Evolutionary conservation across 2,329 filamentous ascomycete genomes (phyloP), one percentile per base, ranked within the genome.

Genomic region (Cyphellophora attinorum): DNA sequence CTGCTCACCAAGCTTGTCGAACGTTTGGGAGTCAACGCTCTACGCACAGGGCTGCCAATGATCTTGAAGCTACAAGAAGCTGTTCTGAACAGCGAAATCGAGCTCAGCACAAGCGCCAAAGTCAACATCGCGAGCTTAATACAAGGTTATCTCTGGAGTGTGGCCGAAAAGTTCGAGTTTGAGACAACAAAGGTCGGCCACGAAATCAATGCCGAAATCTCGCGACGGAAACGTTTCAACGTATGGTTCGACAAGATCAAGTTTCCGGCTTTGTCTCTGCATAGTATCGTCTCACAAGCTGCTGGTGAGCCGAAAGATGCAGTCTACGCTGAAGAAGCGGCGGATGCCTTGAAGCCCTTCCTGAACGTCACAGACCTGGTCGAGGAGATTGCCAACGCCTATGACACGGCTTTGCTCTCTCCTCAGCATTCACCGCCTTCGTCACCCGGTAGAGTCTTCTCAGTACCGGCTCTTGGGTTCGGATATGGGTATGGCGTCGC

Each of bases 31-130:
- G 76, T 94, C 33, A 94, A 95, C 53, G 81, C 85, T 11, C 73
- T 73, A 4, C 74, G 80, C 38, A 81, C 74, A 49, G 85, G 86
- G 1, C 59, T 95, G 23, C 85, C 88, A 2, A 94, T 95, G 86
- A 72, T 94, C 8, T 77, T 93, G 56, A 75, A 81, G 29, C 69
- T 96, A 2, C 88, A 95, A 55, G 85, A 93, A 50, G 85, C 91
- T 43, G 81, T 91, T 31, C 45, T 53, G 4, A 57, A 52, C 6
- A 41, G 39, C 12, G 38, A 46, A 11, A 29, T 11, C 19, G 71
- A 74, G 5, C 66, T 78, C 3, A 71, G 72, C 15, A 76, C 81
- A 0, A 57, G 75, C 27, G 72, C 79, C 18, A 91, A 89, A 53
- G 74, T 93, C 25, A 80, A 84, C 28, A 67, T 93, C 28, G 85